phyloP scores from a whole-genome alignment of 495 filamentous ascomycete species.

The Talaromyces trachyspermus region DNA sequence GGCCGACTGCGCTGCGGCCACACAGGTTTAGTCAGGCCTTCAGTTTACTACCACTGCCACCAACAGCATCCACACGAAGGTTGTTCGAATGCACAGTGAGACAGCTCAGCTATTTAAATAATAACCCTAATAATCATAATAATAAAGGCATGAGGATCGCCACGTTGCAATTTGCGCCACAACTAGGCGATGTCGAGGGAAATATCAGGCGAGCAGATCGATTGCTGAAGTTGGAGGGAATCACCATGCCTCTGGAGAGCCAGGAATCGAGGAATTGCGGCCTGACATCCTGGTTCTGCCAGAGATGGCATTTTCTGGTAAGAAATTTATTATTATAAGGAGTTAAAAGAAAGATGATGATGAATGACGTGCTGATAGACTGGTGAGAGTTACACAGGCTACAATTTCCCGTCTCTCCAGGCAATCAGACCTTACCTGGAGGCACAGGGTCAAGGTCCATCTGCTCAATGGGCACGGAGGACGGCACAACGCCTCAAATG shows the following conservation, averaged over 20 bases:
- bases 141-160: conserved; percentile 62
- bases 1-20: no score
- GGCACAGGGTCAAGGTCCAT: conserved; percentile 62
- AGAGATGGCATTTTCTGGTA: conserved; percentile 84
- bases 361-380: not conserved
- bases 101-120: not conserved
- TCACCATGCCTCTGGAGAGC: not conserved
- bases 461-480: conserved; percentile 70
- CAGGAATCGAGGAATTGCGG: conserved; percentile 22
- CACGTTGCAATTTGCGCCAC: conserved; percentile 70
- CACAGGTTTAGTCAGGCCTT: no score
- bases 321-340: conserved; percentile 14
- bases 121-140: no score
- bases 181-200: conserved; percentile 65
- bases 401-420: conserved; percentile 77
- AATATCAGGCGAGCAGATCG: conserved; percentile 71
- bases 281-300: conserved; percentile 67
- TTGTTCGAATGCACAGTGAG: no score
- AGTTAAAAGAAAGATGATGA: not conserved
- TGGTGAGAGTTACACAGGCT: conserved; percentile 47
- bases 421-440: conserved; percentile 81
- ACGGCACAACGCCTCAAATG: conserved; percentile 67
- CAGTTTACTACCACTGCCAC: no score
- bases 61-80: no score
- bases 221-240: conserved; percentile 41